Evolutionary conservation across 2,329 filamentous ascomycete genomes (phyloP).

Genomic region (Paecilomyces sp.): DNA sequence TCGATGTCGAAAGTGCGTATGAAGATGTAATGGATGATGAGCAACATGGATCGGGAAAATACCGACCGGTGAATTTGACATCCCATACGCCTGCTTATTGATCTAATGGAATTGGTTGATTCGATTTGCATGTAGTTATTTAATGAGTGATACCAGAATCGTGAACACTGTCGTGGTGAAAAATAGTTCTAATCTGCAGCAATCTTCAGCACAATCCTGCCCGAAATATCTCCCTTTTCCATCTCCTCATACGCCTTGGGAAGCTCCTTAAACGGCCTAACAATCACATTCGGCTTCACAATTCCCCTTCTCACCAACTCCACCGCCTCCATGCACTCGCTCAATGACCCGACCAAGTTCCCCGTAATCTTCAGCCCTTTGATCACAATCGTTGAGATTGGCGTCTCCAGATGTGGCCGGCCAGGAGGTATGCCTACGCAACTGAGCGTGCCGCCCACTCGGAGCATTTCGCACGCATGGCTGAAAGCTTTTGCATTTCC

Average conservation of each 20-base stretch:
- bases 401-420: constrained; percentile 31
- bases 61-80: not conserved
- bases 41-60: not conserved
- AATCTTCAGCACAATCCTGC: constrained; percentile 37
- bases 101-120: not conserved
- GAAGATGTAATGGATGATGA: not conserved
- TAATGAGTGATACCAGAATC: not conserved
- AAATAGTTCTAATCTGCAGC: constrained; percentile 13
- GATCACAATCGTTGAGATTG: constrained; percentile 39
- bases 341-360: constrained; percentile 38
- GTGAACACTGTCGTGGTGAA: not conserved
- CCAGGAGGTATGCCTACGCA: constrained; percentile 39
- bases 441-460: constrained; percentile 36
- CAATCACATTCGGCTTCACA: constrained; percentile 35
- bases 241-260: constrained; percentile 38
- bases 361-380: constrained; percentile 37
- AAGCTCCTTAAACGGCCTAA: constrained; percentile 37
- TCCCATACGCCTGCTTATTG: not conserved
- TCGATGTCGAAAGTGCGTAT: not conserved
- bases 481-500: constrained; percentile 36
- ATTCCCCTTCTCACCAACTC: constrained; percentile 35
- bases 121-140: not conserved
- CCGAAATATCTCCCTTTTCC: constrained; percentile 37
- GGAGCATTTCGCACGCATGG: constrained; percentile 38
- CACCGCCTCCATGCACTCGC: constrained; percentile 41